Conservation (phyloP, 1,284 basidiomycete species). For the Boletus semigastroideus region DNA sequence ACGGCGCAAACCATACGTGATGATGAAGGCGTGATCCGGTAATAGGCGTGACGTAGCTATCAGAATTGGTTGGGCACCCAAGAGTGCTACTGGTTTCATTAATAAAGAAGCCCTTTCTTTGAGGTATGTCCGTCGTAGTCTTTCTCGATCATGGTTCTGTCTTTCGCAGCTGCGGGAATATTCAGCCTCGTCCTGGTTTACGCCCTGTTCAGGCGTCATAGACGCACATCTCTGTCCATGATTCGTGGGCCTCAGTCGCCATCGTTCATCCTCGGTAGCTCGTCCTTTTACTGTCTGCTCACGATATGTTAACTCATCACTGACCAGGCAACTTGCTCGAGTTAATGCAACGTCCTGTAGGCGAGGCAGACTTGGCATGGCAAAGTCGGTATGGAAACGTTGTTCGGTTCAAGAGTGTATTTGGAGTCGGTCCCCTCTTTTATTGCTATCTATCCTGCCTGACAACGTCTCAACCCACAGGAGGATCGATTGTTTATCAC, state of each 20-base stretch:
- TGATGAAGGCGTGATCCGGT: too few relatives aligned
- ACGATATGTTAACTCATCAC: background rate
- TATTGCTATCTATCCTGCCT: background rate
- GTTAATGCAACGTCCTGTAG: constrained; percentile 25
- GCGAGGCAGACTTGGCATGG: constrained; percentile 33
- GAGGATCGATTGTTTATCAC: constrained; percentile 26
- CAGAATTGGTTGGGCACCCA: too few relatives aligned
- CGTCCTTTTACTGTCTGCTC: background rate
- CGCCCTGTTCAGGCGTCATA: constrained; percentile 8
- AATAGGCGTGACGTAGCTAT: too few relatives aligned
- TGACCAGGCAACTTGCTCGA: constrained; percentile 27
- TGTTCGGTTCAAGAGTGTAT: constrained; percentile 25
- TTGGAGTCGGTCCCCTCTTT: constrained; percentile 20
- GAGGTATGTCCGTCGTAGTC: too few relatives aligned
- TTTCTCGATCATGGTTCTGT: background rate
- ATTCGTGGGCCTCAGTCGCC: constrained; percentile 34
- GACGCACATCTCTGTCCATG: constrained; percentile 23
- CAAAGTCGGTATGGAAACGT: constrained; percentile 29
- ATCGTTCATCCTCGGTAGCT: constrained; percentile 35
- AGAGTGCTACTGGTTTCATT: too few relatives aligned
- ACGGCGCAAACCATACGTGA: too few relatives aligned
- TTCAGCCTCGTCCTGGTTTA: constrained; percentile 12
- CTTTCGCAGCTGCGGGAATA: background rate
- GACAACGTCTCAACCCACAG: constrained; percentile 8
- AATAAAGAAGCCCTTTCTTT: too few relatives aligned